Evolutionary conservation across 2,329 filamentous ascomycete species (phyloP), one percentile per base, ranked within the genome.

Genomic region (Alternaria postmessia): DNA sequence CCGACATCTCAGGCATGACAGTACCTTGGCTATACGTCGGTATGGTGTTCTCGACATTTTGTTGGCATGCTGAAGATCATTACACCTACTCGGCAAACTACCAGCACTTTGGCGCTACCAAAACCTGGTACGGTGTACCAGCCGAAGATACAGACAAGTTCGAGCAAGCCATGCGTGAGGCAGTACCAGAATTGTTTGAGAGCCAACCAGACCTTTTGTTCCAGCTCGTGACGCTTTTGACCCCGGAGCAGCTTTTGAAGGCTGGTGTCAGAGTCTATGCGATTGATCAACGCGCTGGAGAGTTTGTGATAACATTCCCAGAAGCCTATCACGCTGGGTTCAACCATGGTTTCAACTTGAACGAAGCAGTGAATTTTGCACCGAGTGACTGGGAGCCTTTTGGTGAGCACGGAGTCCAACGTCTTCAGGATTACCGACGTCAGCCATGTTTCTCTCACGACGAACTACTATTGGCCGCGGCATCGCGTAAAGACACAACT

Each of bases 21-120:
- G 94, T 99, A 7, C 95, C 95, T 0, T 99, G 95, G 95, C 88
- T 99, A 4, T 99, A 99, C 75, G 95, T 99, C 4, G 95, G 95
- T 63, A 99, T 99, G 95, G 96, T 96, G 39, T 99, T 99, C 77
- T 99, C 95, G 0, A 98, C 95, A 0, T 99, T 99, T 75, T 99
- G 95, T 79, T 99, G 95, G 95, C 95, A 99, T 77, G 97, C 97
- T 65, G 95, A 99, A 74, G 95, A 99, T 73, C 95, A 99, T 75
- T 97, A 97, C 75, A 91, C 95, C 2, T 99, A 98, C 76, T 99
- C 95, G 0, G 91, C 95, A 53, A 99, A 99, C 69, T 99, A 98
- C 72, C 95, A 99, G 77, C 95, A 99, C 72, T 96, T 99, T 72
- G 95, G 95, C 9, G 93, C 94, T 1, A 99, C 95, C 2, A 99